These are phyloP conservation scores for Xylaria hypoxylon DNA, from an alignment of 2,329 filamentous ascomycete genomes.

Conservation along the genomic window DNA sequence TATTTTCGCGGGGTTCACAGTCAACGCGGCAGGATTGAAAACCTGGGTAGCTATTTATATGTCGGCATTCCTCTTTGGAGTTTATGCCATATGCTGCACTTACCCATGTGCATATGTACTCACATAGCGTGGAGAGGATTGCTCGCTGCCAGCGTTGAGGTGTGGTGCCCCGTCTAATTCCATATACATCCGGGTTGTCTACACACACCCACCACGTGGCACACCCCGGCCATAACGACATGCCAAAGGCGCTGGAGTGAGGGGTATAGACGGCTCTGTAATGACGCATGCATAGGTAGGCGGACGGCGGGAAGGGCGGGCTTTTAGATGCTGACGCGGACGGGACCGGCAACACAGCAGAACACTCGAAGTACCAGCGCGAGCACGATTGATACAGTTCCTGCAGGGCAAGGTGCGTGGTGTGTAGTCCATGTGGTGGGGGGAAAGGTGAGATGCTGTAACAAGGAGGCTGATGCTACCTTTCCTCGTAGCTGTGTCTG, in stretches of 20 bases:
- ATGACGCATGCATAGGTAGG: neutral
- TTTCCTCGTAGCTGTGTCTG: neutral
- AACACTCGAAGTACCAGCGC: neutral
- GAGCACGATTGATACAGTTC: slow-evolving; percentile 14
- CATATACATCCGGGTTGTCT: neutral
- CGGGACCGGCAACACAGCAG: slow-evolving; percentile 1
- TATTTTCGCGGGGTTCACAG: neutral
- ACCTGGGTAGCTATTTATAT: neutral
- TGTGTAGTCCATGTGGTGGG: neutral
- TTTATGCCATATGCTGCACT: slow-evolving; percentile 4
- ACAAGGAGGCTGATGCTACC: neutral
- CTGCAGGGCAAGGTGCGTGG: slow-evolving; percentile 10
- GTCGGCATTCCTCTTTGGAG: neutral
- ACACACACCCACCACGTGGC: slow-evolving; percentile 11
- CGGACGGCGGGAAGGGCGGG: slow-evolving; percentile 3
- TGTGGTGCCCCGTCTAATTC: neutral
- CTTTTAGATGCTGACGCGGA: slow-evolving; percentile 6
- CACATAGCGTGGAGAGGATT: slow-evolving; percentile 3
- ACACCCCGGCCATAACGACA: slow-evolving; percentile 12
- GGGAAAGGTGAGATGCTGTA: neutral
- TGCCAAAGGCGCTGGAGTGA: neutral
- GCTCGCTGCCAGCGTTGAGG: neutral
- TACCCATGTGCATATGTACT: slow-evolving; percentile 8
- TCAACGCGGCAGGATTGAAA: neutral
- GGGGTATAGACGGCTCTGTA: slow-evolving; percentile 20